A percentile compares a stretch with the other conserved stretches of the same genome.
These are phyloP conservation scores for Paramecium sexaurelia DNA, from an alignment of 73 alveolate genomes.

Conservation along the genomic window DNA sequence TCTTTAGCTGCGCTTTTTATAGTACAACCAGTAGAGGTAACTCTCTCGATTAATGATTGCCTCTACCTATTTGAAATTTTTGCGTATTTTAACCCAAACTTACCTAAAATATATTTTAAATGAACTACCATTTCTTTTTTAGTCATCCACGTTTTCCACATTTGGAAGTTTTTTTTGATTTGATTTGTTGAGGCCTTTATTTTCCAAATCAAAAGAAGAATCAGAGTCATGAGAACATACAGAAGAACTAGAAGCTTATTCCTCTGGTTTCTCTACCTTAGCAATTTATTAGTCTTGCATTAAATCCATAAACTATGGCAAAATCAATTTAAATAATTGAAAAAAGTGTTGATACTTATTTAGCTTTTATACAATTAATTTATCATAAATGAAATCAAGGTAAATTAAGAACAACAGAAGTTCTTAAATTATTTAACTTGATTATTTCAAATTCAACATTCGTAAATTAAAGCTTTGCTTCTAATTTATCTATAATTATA, in stretches of 20 bases:
- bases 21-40: conserved; percentile 55
- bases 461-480: neutral
- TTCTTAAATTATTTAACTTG: neutral
- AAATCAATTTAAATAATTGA: neutral
- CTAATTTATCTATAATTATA: neutral
- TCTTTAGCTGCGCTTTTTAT: conserved; percentile 53
- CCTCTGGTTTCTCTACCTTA: neutral
- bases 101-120: neutral
- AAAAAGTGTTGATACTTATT: neutral
- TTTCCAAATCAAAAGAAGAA: neutral
- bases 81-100: conserved; percentile 10
- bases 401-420: neutral
- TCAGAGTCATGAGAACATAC: neutral
- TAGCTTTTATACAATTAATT: neutral
- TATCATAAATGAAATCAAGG: neutral
- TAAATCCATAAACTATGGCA: neutral
- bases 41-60: neutral
- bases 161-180: neutral
- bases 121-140: neutral
- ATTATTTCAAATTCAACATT: neutral
- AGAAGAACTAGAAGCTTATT: neutral
- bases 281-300: neutral
- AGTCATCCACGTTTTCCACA: neutral
- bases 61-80: conserved; percentile 33
- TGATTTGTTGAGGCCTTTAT: neutral